These are phyloP conservation scores for Magnaporthiopsis poae DNA, from an alignment of 2,329 filamentous ascomycete species.

Conservation along the genomic window DNA sequence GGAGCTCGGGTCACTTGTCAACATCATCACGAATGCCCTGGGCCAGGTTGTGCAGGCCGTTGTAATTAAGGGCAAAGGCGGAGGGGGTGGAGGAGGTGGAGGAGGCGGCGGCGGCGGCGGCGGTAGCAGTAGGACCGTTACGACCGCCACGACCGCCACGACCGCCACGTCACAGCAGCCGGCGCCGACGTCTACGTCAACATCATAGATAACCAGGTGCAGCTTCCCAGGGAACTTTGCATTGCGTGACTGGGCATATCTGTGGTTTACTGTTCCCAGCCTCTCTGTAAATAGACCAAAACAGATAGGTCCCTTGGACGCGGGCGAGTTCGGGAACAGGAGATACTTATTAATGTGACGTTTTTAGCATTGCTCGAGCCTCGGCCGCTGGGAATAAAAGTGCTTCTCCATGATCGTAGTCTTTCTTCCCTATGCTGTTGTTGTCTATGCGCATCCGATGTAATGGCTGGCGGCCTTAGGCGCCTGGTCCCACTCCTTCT, in stretches of 20 bases:
- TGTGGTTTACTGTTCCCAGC: neutral
- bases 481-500: too few relatives aligned
- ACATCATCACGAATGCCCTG: constrained; percentile 45
- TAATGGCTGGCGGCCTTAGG: too few relatives aligned
- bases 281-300: neutral
- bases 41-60: constrained; percentile 45
- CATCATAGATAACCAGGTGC: too few relatives aligned
- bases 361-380: too few relatives aligned
- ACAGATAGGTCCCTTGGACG: neutral
- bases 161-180: constrained; percentile 9
- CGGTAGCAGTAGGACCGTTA: constrained; percentile 2
- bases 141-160: constrained; percentile 9
- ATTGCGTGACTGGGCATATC: neutral
- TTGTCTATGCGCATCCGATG: too few relatives aligned
- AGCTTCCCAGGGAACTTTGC: neutral
- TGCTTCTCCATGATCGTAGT: too few relatives aligned
- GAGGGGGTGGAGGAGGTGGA: neutral
- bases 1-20: constrained; percentile 39
- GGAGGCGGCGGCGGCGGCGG: constrained; percentile 7
- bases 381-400: too few relatives aligned
- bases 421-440: too few relatives aligned
- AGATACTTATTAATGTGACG: too few relatives aligned
- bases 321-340: neutral
- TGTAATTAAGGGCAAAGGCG: constrained; percentile 19
- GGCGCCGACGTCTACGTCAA: neutral